These are phyloP conservation scores for Brassica carinata DNA, from an alignment of 345 rosid genomes.

Conservation along the genomic window DNA sequence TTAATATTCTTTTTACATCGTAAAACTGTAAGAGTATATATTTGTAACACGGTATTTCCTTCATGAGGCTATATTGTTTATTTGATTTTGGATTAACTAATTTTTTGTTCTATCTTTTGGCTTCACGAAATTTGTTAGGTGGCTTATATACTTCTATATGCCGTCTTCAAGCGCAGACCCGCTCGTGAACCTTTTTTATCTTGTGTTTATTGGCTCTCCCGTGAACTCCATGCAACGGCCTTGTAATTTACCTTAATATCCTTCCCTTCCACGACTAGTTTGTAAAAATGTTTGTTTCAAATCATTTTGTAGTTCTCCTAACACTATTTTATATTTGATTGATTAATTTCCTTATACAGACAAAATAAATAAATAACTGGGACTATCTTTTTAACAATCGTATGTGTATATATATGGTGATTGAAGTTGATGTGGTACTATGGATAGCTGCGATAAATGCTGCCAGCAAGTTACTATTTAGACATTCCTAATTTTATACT, in stretches of 20 bases:
- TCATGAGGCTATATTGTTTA: conserved; percentile 10
- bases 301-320: not conserved
- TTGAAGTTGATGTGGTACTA: too few relatives aligned
- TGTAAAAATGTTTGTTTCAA: not conserved
- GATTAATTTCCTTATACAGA: not conserved
- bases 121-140: not conserved
- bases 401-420: too few relatives aligned
- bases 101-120: conserved; percentile 35
- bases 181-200: conserved; percentile 35
- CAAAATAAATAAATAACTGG: not conserved
- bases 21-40: too few relatives aligned
- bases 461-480: not conserved
- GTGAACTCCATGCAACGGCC: conserved; percentile 28
- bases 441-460: not conserved
- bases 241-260: conserved; percentile 8
- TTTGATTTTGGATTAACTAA: conserved; percentile 19
- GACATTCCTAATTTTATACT: not conserved
- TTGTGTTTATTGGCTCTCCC: conserved; percentile 24
- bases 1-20: too few relatives aligned
- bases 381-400: not conserved
- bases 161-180: conserved; percentile 26
- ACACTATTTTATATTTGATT: not conserved
- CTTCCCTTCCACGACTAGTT: not conserved
- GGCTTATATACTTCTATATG: conserved; percentile 15
- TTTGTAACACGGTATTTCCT: not conserved